phyloP scores from a whole-genome alignment of 164 flowering plant genomes.

The Liriodendron chinense region DNA sequence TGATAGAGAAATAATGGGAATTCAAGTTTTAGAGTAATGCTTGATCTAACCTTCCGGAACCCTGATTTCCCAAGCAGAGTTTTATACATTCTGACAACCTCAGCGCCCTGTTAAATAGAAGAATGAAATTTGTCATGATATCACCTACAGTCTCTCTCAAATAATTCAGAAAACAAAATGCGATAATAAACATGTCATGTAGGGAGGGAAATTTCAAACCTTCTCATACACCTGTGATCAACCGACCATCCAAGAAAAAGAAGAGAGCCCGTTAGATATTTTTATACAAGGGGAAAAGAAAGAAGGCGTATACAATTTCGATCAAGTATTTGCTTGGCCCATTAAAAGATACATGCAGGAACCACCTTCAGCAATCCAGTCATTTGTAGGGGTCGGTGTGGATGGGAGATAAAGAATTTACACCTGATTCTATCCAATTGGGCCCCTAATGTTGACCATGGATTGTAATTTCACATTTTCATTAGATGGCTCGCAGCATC shows the following conservation, averaged over 20 bases:
- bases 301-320: not conserved
- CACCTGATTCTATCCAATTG: not conserved
- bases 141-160: too few relatives aligned
- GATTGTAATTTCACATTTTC: not conserved
- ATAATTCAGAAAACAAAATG: slow-evolving; percentile 1
- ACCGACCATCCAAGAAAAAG: slow-evolving; percentile 1
- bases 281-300: not conserved
- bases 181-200: not conserved
- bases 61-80: slow-evolving; percentile 81
- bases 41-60: slow-evolving; percentile 68
- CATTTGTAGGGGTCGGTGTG: not conserved
- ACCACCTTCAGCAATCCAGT: not conserved
- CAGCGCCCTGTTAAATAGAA: slow-evolving; percentile 71
- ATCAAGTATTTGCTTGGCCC: not conserved
- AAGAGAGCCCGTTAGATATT: slow-evolving; percentile 14
- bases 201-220: slow-evolving; percentile 39
- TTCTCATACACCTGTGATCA: slow-evolving; percentile 85
- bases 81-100: slow-evolving; percentile 99
- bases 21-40: not conserved
- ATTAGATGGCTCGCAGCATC: not conserved
- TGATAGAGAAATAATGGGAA: not conserved
- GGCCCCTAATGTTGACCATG: not conserved
- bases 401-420: not conserved
- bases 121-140: not conserved
- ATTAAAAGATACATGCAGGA: not conserved